A percentile compares a stretch with the other conserved stretches of the same genome.
Conservation (phyloP, 305 asterid species). For the Stenogyne calaminthoides region DNA sequence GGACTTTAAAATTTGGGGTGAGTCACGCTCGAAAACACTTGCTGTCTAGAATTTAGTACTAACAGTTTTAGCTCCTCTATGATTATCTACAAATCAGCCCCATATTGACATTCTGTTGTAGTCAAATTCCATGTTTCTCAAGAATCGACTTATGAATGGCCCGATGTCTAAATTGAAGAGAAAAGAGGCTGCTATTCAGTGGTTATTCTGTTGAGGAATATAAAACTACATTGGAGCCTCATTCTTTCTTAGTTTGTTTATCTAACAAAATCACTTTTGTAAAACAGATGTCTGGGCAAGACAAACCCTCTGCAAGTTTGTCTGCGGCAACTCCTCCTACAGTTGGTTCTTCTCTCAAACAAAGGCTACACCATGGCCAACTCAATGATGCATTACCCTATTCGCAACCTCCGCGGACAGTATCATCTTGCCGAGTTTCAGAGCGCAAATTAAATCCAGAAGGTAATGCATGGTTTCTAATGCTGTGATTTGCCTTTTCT, state of each 20-base stretch:
- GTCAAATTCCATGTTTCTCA: constrained; percentile 27
- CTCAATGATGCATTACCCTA: constrained; percentile 45
- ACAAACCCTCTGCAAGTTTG: constrained; percentile 53
- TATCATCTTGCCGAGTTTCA: constrained; percentile 48
- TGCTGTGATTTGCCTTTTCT: constrained; percentile 18
- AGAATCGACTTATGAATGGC: constrained; percentile 2
- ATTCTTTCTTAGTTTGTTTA: background rate
- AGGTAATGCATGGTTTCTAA: constrained; percentile 53
- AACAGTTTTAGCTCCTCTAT: constrained; percentile 28
- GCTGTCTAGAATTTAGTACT: background rate
- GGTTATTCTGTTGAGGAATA: constrained; percentile 26
- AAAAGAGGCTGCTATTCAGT: constrained; percentile 12
- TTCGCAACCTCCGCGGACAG: constrained; percentile 47
- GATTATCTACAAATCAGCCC: constrained; percentile 20
- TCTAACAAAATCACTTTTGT: constrained; percentile 29
- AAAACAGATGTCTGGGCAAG: constrained; percentile 85
- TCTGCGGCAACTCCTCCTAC: constrained; percentile 35
- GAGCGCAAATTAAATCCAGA: constrained; percentile 51
- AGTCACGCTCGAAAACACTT: constrained; percentile 11
- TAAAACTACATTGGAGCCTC: constrained; percentile 29
- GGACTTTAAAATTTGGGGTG: constrained; percentile 82
- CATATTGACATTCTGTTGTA: constrained; percentile 2
- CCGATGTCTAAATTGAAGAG: background rate
- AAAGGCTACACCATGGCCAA: constrained; percentile 54
- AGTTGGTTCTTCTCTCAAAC: constrained; percentile 48